Conservation (phyloP, 768 basidiomycete genomes). For the Mycena filopes region DNA sequence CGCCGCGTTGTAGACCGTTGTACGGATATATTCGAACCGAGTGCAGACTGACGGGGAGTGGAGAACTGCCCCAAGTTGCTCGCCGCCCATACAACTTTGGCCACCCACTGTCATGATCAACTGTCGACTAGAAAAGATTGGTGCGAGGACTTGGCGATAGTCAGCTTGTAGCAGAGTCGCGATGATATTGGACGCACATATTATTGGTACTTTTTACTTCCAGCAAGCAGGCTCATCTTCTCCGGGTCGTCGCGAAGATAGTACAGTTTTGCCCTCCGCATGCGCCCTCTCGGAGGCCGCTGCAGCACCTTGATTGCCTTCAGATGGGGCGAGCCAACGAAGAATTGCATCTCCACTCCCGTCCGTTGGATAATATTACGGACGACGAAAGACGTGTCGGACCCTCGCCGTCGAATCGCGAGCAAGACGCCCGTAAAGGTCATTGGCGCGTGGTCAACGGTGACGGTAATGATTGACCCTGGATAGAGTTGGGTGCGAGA, state of each 20-base stretch:
- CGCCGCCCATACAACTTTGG: too few species aligned
- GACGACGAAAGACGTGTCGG: slow-evolving; percentile 88
- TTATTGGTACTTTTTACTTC: slow-evolving; percentile 49
- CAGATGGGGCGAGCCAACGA: slow-evolving; percentile 85
- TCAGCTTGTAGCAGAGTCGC: background rate
- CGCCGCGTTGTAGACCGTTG: too few species aligned
- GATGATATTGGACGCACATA: slow-evolving; percentile 19
- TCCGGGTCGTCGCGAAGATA: slow-evolving; percentile 86
- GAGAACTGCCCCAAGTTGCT: too few species aligned
- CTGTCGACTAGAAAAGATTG: background rate
- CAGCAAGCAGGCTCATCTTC: slow-evolving; percentile 82
- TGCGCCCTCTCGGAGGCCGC: slow-evolving; percentile 68
- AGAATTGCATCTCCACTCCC: slow-evolving; percentile 94
- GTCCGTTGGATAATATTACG: slow-evolving; percentile 92
- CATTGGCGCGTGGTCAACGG: slow-evolving; percentile 80
- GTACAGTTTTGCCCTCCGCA: slow-evolving; percentile 84
- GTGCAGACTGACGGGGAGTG: too few species aligned
- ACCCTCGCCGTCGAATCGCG: slow-evolving; percentile 82
- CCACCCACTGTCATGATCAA: background rate
- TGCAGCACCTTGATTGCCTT: slow-evolving; percentile 87
- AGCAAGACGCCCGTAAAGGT: slow-evolving; percentile 92
- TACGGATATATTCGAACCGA: too few species aligned
- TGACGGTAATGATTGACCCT: slow-evolving; percentile 89
- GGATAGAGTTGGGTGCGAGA: slow-evolving; percentile 76
- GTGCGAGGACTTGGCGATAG: background rate